phyloP scores from a whole-genome alignment of 2,329 filamentous ascomycete genomes.

The Clonostachys byssicola region DNA sequence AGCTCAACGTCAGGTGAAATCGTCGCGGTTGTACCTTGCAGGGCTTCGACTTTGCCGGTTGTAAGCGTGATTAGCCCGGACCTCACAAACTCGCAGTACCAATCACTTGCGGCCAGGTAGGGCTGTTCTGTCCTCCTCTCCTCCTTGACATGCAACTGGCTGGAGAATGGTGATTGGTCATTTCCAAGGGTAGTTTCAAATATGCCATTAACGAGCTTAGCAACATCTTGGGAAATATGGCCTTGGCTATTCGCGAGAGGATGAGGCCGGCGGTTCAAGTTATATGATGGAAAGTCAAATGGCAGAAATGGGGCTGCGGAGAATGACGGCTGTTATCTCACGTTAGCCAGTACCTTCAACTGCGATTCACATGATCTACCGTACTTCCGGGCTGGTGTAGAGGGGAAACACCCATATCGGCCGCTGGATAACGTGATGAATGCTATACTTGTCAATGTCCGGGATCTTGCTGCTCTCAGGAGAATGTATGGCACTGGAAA shows the following conservation, averaged over 20 bases:
- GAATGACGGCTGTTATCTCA: conserved; percentile 31
- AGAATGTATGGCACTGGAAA: conserved; percentile 59
- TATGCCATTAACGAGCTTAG: conserved; percentile 47
- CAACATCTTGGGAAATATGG: conserved; percentile 55
- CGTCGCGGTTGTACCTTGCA: conserved; percentile 27
- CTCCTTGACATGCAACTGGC: conserved; percentile 28
- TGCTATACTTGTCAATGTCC: conserved; percentile 43
- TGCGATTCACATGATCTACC: conserved; percentile 2
- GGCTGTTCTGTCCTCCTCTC: conserved; percentile 45
- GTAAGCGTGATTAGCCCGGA: conserved; percentile 52
- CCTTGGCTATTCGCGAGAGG: conserved; percentile 62
- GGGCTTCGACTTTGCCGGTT: conserved; percentile 35
- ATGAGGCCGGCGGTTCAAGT: conserved; percentile 56
- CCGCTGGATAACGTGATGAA: conserved; percentile 66
- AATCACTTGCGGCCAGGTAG: conserved; percentile 66
- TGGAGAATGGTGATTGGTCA: conserved; percentile 48
- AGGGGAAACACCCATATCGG: conserved; percentile 71
- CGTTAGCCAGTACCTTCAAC: background rate
- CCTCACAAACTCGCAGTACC: conserved; percentile 71
- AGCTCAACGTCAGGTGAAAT: conserved; percentile 28
- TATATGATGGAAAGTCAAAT: conserved; percentile 68
- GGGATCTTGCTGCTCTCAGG: conserved; percentile 34
- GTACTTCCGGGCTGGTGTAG: conserved; percentile 45
- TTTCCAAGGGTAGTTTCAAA: conserved; percentile 43
- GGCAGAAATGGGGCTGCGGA: conserved; percentile 63